These are phyloP conservation scores for Ganoderma leucocontextum DNA, from an alignment of 1,284 basidiomycete species.

Conservation along the genomic window DNA sequence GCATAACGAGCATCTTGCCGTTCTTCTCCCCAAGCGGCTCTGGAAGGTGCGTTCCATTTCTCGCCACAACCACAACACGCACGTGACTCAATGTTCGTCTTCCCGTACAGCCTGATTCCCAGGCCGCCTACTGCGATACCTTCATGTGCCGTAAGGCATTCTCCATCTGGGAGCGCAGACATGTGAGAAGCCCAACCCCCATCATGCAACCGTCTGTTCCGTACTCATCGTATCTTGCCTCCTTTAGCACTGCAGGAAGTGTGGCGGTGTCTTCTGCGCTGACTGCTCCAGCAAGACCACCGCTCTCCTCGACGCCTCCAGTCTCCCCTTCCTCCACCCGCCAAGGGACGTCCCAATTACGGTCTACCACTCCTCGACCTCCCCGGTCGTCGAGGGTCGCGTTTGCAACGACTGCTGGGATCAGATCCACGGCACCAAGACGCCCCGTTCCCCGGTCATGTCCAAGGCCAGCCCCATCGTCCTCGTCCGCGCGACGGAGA, in stretches of 20 bases:
- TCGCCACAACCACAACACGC: slow-evolving; percentile 18
- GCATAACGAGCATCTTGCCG: slow-evolving; percentile 77
- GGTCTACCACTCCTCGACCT: slow-evolving; percentile 59
- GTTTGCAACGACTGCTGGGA: slow-evolving; percentile 81
- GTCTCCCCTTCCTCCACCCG: slow-evolving; percentile 71
- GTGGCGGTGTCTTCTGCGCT: slow-evolving; percentile 77
- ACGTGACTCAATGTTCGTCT: slow-evolving; percentile 37
- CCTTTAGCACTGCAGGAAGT: slow-evolving; percentile 78
- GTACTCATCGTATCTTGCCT: slow-evolving; percentile 38
- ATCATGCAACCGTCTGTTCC: slow-evolving; percentile 27
- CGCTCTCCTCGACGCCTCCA: slow-evolving; percentile 71
- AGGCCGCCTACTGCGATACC: slow-evolving; percentile 71
- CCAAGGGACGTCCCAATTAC: slow-evolving; percentile 68
- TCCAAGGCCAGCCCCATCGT: slow-evolving; percentile 50
- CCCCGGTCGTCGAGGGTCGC: slow-evolving; percentile 58
- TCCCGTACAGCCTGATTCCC: slow-evolving; percentile 60
- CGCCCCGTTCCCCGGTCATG: slow-evolving; percentile 46
- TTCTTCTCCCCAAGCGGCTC: slow-evolving; percentile 68
- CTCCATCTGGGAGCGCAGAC: slow-evolving; percentile 73
- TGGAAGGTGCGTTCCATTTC: slow-evolving; percentile 67
- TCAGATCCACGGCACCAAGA: slow-evolving; percentile 63
- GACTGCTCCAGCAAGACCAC: slow-evolving; percentile 65
- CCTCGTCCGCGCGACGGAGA: slow-evolving; percentile 42
- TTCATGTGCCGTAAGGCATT: slow-evolving; percentile 72
- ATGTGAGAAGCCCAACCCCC: slow-evolving; percentile 54